Conservation (phyloP, 805 yeast species). For the Maudiozyma serrabonitensis region DNA sequence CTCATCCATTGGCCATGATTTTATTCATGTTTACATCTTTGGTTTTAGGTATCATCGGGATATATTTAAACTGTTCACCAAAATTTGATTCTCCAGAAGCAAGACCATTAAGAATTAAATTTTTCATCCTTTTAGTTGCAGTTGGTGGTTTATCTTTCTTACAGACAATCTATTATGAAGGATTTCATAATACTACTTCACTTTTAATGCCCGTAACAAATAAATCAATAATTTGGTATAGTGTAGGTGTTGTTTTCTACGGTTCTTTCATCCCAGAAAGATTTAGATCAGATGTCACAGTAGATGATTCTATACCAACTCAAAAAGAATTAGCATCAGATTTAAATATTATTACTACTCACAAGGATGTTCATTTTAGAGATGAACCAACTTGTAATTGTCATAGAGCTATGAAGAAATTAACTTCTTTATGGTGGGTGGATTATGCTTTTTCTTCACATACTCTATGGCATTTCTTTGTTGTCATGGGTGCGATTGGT, state of each 20-base stretch:
- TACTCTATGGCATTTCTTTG: conserved; percentile 90
- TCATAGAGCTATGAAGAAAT: background rate
- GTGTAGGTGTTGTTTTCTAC: conserved; percentile 76
- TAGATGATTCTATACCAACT: conserved; percentile 38
- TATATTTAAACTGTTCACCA: conserved; percentile 84
- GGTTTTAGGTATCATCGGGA: conserved; percentile 61
- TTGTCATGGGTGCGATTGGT: conserved; percentile 78
- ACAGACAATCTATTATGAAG: conserved; percentile 45
- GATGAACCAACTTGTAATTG: conserved; percentile 28
- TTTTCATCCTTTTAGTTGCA: conserved; percentile 68
- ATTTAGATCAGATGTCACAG: conserved; percentile 60
- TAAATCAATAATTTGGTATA: conserved; percentile 65
- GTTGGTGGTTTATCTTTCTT: conserved; percentile 60
- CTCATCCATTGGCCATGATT: conserved; percentile 11
- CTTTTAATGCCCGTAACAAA: conserved; percentile 57
- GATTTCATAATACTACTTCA: conserved; percentile 40
- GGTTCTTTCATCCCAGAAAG: conserved; percentile 86
- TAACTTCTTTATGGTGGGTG: conserved; percentile 54
- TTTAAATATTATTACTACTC: conserved; percentile 24
- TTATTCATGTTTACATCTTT: conserved; percentile 52
- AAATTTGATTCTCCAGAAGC: conserved; percentile 81
- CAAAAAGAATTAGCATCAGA: conserved; percentile 24
- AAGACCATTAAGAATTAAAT: conserved; percentile 66
- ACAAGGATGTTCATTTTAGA: conserved; percentile 33
- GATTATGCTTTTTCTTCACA: conserved; percentile 72